A percentile compares a stretch with the other conserved stretches of the same genome.
Evolutionary conservation across 2,329 filamentous ascomycete species (phyloP).

Genomic region (Diaporthe citriasiana): DNA sequence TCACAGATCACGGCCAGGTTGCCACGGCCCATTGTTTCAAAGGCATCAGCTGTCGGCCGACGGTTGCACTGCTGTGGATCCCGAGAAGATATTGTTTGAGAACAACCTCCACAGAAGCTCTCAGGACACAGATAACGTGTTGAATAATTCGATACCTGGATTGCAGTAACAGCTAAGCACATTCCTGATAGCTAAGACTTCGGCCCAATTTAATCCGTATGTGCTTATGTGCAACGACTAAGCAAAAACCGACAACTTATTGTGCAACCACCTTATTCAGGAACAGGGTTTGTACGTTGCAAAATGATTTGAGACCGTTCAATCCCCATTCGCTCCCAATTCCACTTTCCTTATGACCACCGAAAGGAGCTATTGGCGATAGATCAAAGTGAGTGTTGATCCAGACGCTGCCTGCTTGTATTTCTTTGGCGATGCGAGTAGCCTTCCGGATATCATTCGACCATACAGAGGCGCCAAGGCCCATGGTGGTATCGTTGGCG

Average conservation of each 20-base stretch:
- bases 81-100: neutral
- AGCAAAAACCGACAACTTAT: neutral
- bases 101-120: neutral
- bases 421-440: slow-evolving; percentile 58
- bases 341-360: slow-evolving; percentile 28
- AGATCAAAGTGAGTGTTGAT: slow-evolving; percentile 48
- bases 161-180: no score
- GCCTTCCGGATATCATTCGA: slow-evolving; percentile 62
- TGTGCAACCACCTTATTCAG: neutral
- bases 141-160: no score
- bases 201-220: no score
- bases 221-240: no score
- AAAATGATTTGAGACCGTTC: slow-evolving; percentile 4
- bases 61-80: neutral
- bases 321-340: slow-evolving; percentile 25
- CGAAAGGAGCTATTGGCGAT: slow-evolving; percentile 46
- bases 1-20: neutral
- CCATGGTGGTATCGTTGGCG: slow-evolving; percentile 63
- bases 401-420: slow-evolving; percentile 69
- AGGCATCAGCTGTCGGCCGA: neutral
- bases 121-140: neutral
- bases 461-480: slow-evolving; percentile 69
- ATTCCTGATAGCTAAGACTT: no score
- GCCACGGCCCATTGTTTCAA: neutral
- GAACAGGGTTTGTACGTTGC: slow-evolving; percentile 8